phyloP scores from a whole-genome alignment of 2,329 filamentous ascomycete genomes.

The Colletotrichum camelliae region DNA sequence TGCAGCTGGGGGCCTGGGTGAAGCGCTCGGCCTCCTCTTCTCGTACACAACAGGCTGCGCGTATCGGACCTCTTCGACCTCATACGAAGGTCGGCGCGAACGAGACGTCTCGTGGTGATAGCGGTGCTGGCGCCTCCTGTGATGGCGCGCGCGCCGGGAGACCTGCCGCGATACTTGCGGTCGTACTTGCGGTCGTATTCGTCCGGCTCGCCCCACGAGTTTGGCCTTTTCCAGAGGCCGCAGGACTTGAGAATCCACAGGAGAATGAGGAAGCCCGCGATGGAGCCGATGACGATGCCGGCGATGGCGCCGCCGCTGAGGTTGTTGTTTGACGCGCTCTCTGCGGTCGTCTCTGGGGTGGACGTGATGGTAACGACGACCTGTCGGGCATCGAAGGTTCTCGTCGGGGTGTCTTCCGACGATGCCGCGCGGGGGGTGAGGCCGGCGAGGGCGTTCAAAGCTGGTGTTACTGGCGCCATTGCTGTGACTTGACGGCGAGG shows the following conservation, averaged over 20 bases:
- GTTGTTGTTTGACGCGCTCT: conserved; percentile 23
- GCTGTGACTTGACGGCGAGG: neutral
- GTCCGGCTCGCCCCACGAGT: conserved; percentile 3
- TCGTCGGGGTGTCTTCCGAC: neutral
- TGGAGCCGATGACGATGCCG: conserved; percentile 55
- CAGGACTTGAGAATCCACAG: conserved; percentile 54
- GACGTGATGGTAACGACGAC: conserved; percentile 36
- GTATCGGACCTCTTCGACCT: conserved; percentile 17
- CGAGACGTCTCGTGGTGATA: conserved; percentile 19
- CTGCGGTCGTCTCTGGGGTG: conserved; percentile 21
- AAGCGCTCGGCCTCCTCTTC: conserved; percentile 8
- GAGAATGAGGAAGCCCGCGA: conserved; percentile 50
- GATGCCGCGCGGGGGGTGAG: neutral
- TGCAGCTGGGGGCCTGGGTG: conserved; percentile 4
- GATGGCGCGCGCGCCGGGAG: conserved; percentile 3
- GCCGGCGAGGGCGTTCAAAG: neutral
- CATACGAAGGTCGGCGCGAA: conserved; percentile 9
- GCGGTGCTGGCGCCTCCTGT: neutral
- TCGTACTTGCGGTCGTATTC: neutral
- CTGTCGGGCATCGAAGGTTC: conserved; percentile 10
- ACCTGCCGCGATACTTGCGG: conserved; percentile 5
- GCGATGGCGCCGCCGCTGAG: conserved; percentile 55
- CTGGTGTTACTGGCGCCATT: conserved; percentile 10
- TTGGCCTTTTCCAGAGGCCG: conserved; percentile 16
- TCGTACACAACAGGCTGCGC: conserved; percentile 14